Percentiles rank a stretch among this genome's conserved stretches.
These are phyloP conservation scores for Ajuga reptans DNA, from an alignment of 305 asterid genomes.

Conservation along the genomic window DNA sequence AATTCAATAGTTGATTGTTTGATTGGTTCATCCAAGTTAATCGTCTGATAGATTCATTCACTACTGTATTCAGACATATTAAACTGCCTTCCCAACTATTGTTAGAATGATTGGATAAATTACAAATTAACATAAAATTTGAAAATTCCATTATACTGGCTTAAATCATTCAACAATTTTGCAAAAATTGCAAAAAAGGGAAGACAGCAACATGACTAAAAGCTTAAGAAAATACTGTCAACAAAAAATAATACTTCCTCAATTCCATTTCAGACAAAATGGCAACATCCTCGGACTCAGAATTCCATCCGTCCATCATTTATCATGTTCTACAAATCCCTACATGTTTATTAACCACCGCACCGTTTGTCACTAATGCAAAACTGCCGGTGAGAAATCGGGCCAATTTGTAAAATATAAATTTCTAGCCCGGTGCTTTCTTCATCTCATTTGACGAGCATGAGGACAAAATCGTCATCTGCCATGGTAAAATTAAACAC, in stretches of 20 bases:
- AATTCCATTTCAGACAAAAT: no score
- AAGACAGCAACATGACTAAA: neutral
- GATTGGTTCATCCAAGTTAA: no score
- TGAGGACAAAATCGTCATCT: no score
- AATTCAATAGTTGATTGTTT: no score
- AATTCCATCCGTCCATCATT: neutral
- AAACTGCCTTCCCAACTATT: no score
- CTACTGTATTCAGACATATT: no score
- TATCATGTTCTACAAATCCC: neutral
- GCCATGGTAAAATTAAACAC: no score
- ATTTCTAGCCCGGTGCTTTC: neutral
- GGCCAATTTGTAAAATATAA: neutral
- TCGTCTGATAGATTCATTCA: no score
- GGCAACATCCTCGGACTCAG: neutral
- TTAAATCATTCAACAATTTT: no score
- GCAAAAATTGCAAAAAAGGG: neutral
- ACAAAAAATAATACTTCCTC: neutral
- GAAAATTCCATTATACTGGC: no score
- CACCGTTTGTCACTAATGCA: neutral
- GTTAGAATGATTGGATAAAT: no score
- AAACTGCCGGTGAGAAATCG: neutral
- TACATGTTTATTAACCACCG: constrained; percentile 14
- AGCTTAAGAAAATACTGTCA: neutral
- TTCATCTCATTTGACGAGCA: neutral
- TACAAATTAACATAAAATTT: no score